These are phyloP conservation scores for Beauveria sp. DNA, from an alignment of 2,329 filamentous ascomycete genomes.

Conservation along the genomic window DNA sequence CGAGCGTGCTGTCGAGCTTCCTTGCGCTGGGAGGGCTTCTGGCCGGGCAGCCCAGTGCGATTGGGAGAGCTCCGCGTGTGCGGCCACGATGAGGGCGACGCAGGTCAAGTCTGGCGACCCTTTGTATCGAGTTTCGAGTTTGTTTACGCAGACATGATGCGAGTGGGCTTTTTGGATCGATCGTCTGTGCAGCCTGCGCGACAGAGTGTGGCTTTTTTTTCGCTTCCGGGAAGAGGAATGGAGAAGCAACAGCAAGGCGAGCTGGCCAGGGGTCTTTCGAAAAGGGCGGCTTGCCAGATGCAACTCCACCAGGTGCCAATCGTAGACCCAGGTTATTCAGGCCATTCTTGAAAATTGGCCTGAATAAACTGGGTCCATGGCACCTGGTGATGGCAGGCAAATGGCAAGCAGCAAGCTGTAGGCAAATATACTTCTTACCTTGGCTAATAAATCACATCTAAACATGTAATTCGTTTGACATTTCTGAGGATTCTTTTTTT, in stretches of 20 bases:
- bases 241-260: neutral
- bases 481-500: too few relatives aligned
- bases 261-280: neutral
- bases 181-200: slow-evolving; percentile 6
- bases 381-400: neutral
- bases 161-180: neutral
- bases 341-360: too few relatives aligned
- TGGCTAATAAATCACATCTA: too few relatives aligned
- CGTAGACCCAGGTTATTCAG: too few relatives aligned
- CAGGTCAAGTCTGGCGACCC: neutral
- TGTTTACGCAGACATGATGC: neutral
- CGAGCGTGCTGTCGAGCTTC: neutral
- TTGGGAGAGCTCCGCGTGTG: slow-evolving; percentile 8
- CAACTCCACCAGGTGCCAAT: too few relatives aligned
- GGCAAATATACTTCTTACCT: too few relatives aligned
- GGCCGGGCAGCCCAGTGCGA: slow-evolving; percentile 3
- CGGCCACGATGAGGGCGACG: slow-evolving; percentile 5
- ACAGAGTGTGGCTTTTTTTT: neutral
- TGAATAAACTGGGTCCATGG: too few relatives aligned
- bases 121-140: neutral
- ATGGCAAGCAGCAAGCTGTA: neutral
- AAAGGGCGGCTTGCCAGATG: neutral
- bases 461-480: too few relatives aligned
- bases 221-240: neutral
- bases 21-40: neutral